Percentiles rank a stretch among this genome's conserved stretches.
phyloP scores from a whole-genome alignment of 306 rosid species.

The Vigna hirtella region DNA sequence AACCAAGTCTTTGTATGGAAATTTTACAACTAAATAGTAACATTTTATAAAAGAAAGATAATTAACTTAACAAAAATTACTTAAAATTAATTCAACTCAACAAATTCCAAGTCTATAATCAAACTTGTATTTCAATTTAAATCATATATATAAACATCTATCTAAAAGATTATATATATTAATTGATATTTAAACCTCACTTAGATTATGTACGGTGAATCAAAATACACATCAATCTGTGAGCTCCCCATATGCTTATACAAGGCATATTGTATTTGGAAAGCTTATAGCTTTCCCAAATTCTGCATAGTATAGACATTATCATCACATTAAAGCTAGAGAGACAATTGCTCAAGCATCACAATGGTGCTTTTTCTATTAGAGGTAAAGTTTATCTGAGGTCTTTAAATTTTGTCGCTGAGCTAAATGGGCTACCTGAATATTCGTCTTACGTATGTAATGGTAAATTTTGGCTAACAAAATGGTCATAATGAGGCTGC shows the following conservation, averaged over 20 bases:
- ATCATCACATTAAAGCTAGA: not conserved
- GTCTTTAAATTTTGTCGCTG: slow-evolving; percentile 11
- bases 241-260: not conserved
- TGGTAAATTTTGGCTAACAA: slow-evolving; percentile 26
- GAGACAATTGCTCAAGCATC: slow-evolving; percentile 4
- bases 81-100: too few species aligned
- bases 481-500: not conserved
- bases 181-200: too few species aligned
- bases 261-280: not conserved
- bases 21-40: too few species aligned
- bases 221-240: not conserved
- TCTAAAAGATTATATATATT: too few species aligned
- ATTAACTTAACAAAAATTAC: too few species aligned
- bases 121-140: too few species aligned
- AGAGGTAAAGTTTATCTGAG: slow-evolving; percentile 7
- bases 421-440: not conserved
- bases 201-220: too few species aligned
- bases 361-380: not conserved
- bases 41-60: too few species aligned
- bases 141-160: too few species aligned
- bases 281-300: not conserved
- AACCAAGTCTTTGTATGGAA: too few species aligned
- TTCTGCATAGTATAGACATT: not conserved
- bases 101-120: too few species aligned
- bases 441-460: slow-evolving; percentile 36